Evolutionary conservation across 441 rosid genomes (phyloP), one percentile per base, ranked within the genome.

Genomic region (Lepidium campestre): DNA sequence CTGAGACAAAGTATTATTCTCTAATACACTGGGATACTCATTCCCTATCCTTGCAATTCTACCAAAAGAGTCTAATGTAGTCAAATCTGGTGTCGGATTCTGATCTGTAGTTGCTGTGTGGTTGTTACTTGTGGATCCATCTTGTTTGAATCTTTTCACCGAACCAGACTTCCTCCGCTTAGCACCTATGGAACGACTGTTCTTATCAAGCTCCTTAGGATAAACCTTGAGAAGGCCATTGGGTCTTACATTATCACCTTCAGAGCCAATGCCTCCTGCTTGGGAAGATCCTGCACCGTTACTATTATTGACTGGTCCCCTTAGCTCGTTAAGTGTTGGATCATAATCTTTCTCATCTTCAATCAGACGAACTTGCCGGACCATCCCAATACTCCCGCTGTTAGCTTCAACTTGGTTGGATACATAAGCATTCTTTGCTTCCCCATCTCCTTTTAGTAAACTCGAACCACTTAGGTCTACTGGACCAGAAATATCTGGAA

Each of bases 301-400:
- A 72, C 84, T 83, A 18, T 65, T 74, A 68, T 65, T 57, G 34
- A 76, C 56, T 49, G 81, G 75, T 70, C 90, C 96, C 67, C 80
- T 83, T 49, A 92, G 88, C 73, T 91, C 99, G 63, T 87, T 90
- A 39, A 88, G 95, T 67, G 87, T 95, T 13, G 97, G 92, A 81
- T 92, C 97, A 72, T 92, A 85, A 56, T 88, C 96, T 57, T 70
- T 75, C 70, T 84, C 93, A 57, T 85, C 85, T 39, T 72, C 81
- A 58, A 76, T 46, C 57, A 77, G 68, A 40, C 69, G 55, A 36
- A 50, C 68, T 68, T 59, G 49, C 14, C 68, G 75, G 18, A 77
- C 76, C 15, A 72, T 62, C 35, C 78, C 81, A 81, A 71, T 71
- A n/a, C 71, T 25, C 29, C 75, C 62, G 20, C 85, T 81, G 74